Percentiles rank a stretch among this genome's conserved stretches.
phyloP scores from a whole-genome alignment of 306 rosid species.

The Echinosophora koreensis region DNA sequence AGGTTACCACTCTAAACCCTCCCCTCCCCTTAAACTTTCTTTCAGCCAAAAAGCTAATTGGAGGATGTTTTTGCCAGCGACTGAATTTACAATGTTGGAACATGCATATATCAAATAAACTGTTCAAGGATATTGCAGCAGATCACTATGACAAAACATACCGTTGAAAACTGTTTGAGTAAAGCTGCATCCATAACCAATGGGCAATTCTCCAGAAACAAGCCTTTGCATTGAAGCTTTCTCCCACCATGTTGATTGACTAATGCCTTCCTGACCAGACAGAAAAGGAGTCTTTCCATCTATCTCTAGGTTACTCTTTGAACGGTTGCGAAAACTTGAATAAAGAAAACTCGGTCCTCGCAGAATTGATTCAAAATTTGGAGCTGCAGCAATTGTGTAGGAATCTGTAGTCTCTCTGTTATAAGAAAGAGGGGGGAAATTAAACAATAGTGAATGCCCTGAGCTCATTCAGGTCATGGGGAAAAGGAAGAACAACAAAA shows the following conservation, averaged over 20 bases:
- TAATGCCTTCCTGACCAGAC: conserved; percentile 49
- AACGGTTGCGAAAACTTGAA: conserved; percentile 57
- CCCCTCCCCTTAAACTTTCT: too few species aligned
- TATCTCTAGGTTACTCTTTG: conserved; percentile 60
- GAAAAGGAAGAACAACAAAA: neutral
- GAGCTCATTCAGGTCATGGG: neutral
- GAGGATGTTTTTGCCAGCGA: neutral
- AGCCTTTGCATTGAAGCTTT: conserved; percentile 51
- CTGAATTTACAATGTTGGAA: neutral
- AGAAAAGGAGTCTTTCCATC: conserved; percentile 68
- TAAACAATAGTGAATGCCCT: neutral
- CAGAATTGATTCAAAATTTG: conserved; percentile 59
- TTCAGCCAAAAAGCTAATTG: neutral
- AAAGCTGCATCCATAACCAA: conserved; percentile 75
- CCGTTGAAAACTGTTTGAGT: conserved; percentile 91
- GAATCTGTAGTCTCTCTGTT: conserved; percentile 86
- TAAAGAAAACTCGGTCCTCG: conserved; percentile 58
- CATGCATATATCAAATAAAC: neutral
- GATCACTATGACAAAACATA: conserved; percentile 37
- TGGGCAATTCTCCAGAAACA: conserved; percentile 66
- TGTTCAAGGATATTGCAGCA: neutral
- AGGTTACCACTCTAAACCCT: too few species aligned
- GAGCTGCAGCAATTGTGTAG: conserved; percentile 75
- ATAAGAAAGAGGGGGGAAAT: neutral
- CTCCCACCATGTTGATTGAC: conserved; percentile 55